phyloP scores from a whole-genome alignment of 192 early-diverging fungal genomes.

The Geosiphon pyriformis region DNA sequence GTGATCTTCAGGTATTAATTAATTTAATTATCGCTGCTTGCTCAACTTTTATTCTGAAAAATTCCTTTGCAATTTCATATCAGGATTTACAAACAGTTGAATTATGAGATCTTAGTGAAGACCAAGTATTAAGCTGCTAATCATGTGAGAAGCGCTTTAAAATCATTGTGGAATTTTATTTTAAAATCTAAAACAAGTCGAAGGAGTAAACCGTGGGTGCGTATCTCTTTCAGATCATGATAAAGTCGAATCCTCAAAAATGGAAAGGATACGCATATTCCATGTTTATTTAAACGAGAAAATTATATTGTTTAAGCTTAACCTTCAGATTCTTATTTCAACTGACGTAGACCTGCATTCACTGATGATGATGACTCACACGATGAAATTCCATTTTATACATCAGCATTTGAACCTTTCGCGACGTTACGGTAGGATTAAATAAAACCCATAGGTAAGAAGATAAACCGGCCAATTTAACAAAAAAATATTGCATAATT shows the following conservation, averaged over 20 bases:
- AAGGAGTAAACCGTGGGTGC: slow-evolving; percentile 51
- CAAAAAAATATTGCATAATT: too few relatives aligned
- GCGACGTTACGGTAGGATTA: slow-evolving; percentile 28
- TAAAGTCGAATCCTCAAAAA: slow-evolving; percentile 71
- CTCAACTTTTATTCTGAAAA: neutral
- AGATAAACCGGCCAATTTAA: too few relatives aligned
- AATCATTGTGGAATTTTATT: too few relatives aligned
- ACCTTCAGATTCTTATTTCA: neutral
- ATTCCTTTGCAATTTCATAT: neutral
- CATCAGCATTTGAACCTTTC: slow-evolving; percentile 43
- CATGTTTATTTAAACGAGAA: neutral
- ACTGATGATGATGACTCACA: slow-evolving; percentile 30
- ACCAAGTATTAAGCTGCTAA: slow-evolving; percentile 28
- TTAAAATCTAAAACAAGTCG: neutral
- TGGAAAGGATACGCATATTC: slow-evolving; percentile 80
- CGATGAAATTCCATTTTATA: slow-evolving; percentile 41
- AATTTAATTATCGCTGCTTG: neutral
- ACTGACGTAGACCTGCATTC: slow-evolving; percentile 26
- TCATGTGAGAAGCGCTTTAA: neutral
- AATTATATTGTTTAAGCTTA: neutral
- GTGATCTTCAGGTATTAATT: slow-evolving; percentile 55
- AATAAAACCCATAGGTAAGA: too few relatives aligned
- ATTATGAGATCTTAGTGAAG: slow-evolving; percentile 49
- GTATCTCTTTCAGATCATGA: slow-evolving; percentile 62
- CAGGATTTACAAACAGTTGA: slow-evolving; percentile 51